Evolutionary conservation across 768 basidiomycete species (phyloP).

Genomic region (Tylopilus felleus): DNA sequence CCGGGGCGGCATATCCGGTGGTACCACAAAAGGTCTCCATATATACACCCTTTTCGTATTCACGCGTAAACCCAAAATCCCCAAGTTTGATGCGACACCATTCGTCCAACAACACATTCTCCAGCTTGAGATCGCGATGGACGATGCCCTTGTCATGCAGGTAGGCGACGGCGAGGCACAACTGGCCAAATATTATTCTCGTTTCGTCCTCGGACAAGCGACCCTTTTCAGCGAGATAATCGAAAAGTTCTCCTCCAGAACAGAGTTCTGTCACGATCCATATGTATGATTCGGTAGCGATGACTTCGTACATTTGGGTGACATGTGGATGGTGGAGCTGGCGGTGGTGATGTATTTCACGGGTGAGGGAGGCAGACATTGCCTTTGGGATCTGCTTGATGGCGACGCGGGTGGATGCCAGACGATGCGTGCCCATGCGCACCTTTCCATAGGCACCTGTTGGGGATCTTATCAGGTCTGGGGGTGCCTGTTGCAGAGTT

Average conservation of each 20-base stretch:
- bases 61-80: conserved; percentile 93
- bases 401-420: conserved; percentile 88
- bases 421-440: conserved; percentile 87
- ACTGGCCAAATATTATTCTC: conserved; percentile 88
- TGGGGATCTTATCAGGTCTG: conserved; percentile 21
- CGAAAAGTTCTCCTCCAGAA: conserved; percentile 95
- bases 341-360: conserved; percentile 98
- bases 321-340: conserved; percentile 94
- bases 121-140: conserved; percentile 94
- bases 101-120: conserved; percentile 92
- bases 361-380: conserved; percentile 85
- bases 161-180: conserved; percentile 91
- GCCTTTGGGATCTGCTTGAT: conserved; percentile 98
- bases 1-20: conserved; percentile 89
- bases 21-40: conserved; percentile 97
- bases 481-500: conserved; percentile 10
- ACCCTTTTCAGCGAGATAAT: conserved; percentile 95
- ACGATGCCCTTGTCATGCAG: conserved; percentile 92
- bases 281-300: conserved; percentile 92
- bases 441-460: conserved; percentile 95
- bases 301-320: conserved; percentile 95
- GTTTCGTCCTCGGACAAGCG: conserved; percentile 83
- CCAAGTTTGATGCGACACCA: conserved; percentile 88
- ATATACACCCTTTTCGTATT: conserved; percentile 72
- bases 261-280: conserved; percentile 99